phyloP scores from a whole-genome alignment of 495 filamentous ascomycete genomes.

The Xylaria castorea region DNA sequence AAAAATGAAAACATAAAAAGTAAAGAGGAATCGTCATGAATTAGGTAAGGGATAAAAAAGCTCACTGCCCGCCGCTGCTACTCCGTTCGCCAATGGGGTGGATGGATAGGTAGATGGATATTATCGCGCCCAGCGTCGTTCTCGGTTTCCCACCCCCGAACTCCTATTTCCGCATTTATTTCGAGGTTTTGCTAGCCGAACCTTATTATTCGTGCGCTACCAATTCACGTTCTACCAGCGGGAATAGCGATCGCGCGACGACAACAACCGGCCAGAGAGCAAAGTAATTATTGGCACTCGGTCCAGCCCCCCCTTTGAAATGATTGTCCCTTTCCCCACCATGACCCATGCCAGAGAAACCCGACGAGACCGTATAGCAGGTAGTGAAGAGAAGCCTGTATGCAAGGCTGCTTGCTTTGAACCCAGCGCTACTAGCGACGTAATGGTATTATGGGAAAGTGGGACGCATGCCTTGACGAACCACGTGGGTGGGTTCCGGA shows the following conservation, averaged over 20 bases:
- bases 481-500: background rate
- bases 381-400: too few relatives aligned
- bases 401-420: background rate
- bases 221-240: background rate
- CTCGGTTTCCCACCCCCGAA: constrained; percentile 4
- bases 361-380: background rate
- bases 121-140: constrained; percentile 17
- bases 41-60: constrained; percentile 12
- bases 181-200: background rate
- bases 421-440: background rate
- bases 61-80: background rate
- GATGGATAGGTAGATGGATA: background rate
- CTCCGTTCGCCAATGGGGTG: constrained; percentile 1
- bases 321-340: background rate
- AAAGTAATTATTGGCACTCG: background rate
- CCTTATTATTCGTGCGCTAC: constrained; percentile 3
- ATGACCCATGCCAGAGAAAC: background rate
- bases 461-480: background rate
- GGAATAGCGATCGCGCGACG: background rate
- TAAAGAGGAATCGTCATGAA: constrained; percentile 13
- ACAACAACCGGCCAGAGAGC: background rate
- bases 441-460: background rate
- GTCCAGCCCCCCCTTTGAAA: background rate
- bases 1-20: background rate
- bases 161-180: constrained; percentile 3